Evolutionary conservation across 768 basidiomycete species (phyloP).

Genomic region (Tulasnella sp.): DNA sequence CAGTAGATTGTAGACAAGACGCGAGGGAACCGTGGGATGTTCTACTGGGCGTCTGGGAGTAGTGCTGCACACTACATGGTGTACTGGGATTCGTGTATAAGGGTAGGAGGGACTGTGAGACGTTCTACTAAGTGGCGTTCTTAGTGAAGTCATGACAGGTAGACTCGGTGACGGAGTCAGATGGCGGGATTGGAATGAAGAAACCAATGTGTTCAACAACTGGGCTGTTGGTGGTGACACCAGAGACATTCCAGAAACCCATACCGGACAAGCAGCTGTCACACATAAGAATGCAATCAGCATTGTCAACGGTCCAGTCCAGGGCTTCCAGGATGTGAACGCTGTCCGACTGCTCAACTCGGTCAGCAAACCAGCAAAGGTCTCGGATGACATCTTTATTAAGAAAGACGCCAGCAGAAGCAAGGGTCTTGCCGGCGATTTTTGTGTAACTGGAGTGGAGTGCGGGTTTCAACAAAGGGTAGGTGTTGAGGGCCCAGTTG

Average conservation of each 20-base stretch:
- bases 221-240: not conserved
- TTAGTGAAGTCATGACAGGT: too few species aligned
- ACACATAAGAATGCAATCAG: conserved; percentile 7
- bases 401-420: conserved; percentile 21
- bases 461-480: conserved; percentile 28
- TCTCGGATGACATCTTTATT: conserved; percentile 25
- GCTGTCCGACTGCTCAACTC: conserved; percentile 21
- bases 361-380: conserved; percentile 27
- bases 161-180: not conserved
- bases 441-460: conserved; percentile 30
- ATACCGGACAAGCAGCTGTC: conserved; percentile 8
- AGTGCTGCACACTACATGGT: too few species aligned
- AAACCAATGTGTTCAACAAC: not conserved
- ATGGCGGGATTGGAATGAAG: not conserved
- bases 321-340: conserved; percentile 20
- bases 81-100: too few species aligned
- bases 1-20: too few species aligned
- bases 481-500: conserved; percentile 35
- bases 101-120: too few species aligned
- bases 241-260: conserved; percentile 13
- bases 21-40: too few species aligned
- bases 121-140: too few species aligned
- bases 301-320: conserved; percentile 17
- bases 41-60: too few species aligned
- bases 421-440: conserved; percentile 23